Conservation (phyloP, 2,329 filamentous ascomycete species). For the Biscogniauxia sp. region DNA sequence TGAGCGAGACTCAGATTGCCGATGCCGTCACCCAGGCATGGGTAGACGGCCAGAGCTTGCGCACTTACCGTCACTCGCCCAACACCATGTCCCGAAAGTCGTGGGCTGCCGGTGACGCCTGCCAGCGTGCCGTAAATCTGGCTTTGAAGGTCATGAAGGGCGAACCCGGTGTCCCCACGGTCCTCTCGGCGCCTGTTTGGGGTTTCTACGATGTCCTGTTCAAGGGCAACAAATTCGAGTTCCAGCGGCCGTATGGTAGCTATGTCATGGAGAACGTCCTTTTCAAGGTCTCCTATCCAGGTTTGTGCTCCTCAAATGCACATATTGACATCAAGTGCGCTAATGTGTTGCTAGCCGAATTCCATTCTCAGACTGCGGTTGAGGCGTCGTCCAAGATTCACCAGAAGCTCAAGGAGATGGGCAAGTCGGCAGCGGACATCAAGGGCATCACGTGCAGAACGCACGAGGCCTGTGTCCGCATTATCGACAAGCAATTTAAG, state of each 20-base stretch:
- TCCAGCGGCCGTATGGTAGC: constrained; percentile 93
- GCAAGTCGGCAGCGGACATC: constrained; percentile 92
- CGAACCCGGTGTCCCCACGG: constrained; percentile 86
- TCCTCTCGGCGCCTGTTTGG: constrained; percentile 90
- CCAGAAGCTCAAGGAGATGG: constrained; percentile 75
- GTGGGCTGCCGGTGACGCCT: constrained; percentile 97
- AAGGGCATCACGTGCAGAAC: constrained; percentile 91
- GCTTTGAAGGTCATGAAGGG: constrained; percentile 89
- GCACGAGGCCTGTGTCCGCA: constrained; percentile 96
- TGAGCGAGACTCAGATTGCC: constrained; percentile 85
- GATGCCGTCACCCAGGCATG: constrained; percentile 96
- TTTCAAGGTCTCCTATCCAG: constrained; percentile 99
- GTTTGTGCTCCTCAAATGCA: constrained; percentile 48
- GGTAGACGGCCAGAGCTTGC: constrained; percentile 93
- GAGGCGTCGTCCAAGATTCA: constrained; percentile 90
- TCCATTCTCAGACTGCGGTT: constrained; percentile 97
- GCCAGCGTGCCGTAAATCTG: constrained; percentile 90
- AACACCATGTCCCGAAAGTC: constrained; percentile 99
- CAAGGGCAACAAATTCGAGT: constrained; percentile 92
- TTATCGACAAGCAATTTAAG: constrained; percentile 99
- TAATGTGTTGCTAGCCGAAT: constrained; percentile 62
- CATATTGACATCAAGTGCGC: not conserved
- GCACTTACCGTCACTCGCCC: constrained; percentile 94
- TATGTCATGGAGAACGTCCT: constrained; percentile 99
- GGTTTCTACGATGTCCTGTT: constrained; percentile 99